Percentiles rank a stretch among this genome's conserved stretches.
Conservation (phyloP, 106 monocot species). For the Acanthochlamys bracteata region DNA sequence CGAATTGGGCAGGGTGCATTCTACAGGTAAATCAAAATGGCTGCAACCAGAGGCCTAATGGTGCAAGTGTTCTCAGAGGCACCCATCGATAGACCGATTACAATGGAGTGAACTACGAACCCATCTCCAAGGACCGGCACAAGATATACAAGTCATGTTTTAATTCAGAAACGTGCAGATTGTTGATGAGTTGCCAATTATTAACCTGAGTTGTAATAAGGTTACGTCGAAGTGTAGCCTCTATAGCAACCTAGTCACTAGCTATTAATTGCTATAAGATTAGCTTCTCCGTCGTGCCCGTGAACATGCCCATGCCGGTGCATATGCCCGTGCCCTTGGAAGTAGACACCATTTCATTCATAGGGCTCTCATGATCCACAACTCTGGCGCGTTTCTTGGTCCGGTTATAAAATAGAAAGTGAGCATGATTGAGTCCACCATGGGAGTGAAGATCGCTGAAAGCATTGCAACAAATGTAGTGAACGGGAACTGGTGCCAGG, state of each 20-base stretch:
- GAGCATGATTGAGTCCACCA: slow-evolving; percentile 59
- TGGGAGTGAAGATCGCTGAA: slow-evolving; percentile 46
- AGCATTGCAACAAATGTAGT: slow-evolving; percentile 63
- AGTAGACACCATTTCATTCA: not conserved
- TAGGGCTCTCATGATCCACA: slow-evolving; percentile 14
- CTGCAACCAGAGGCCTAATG: slow-evolving; percentile 57
- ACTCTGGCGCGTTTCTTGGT: slow-evolving; percentile 4
- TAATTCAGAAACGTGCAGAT: not conserved
- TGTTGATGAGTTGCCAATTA: not conserved
- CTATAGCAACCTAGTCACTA: slow-evolving; percentile 8
- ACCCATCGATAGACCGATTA: slow-evolving; percentile 63
- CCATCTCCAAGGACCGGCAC: slow-evolving; percentile 53
- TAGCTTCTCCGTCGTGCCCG: no score
- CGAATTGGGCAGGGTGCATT: no score
- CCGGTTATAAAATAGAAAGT: slow-evolving; percentile 27
- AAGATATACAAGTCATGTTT: not conserved
- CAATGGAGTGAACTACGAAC: slow-evolving; percentile 70
- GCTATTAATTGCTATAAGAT: not conserved
- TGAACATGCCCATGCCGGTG: not conserved
- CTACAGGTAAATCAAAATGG: slow-evolving; percentile 73
- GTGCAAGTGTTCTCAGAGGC: slow-evolving; percentile 57
- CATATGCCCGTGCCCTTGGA: slow-evolving; percentile 22
- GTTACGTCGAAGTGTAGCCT: slow-evolving; percentile 24
- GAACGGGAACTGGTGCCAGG: slow-evolving; percentile 63
- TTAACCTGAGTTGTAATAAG: slow-evolving; percentile 48